Evolutionary conservation across 768 basidiomycete species (phyloP).

Genomic region (Leccinum fibrillosum): DNA sequence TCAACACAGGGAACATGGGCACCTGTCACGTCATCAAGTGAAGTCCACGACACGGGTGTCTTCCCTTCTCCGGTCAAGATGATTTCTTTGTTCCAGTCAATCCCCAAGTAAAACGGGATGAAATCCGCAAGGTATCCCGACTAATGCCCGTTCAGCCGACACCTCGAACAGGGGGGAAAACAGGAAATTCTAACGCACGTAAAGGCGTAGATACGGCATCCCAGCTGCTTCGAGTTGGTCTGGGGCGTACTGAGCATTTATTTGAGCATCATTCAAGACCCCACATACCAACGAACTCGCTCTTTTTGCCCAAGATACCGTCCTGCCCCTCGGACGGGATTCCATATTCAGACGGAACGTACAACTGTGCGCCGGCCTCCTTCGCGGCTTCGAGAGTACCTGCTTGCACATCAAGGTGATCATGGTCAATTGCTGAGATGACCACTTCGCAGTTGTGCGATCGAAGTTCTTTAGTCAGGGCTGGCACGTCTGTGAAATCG

Average conservation of each 20-base stretch:
- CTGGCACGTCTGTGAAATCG: constrained; percentile 9
- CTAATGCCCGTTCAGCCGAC: constrained; percentile 4
- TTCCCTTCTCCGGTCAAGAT: constrained; percentile 21
- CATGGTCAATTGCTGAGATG: constrained; percentile 24
- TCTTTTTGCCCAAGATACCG: constrained; percentile 16
- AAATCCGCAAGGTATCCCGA: constrained; percentile 23
- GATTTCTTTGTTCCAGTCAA: constrained; percentile 12
- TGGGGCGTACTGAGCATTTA: background rate
- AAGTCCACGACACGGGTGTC: constrained; percentile 22
- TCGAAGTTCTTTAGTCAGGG: constrained; percentile 13
- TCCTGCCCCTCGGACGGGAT: constrained; percentile 20
- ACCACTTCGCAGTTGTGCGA: constrained; percentile 24
- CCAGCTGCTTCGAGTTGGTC: constrained; percentile 13
- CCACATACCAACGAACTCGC: constrained; percentile 14
- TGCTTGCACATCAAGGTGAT: constrained; percentile 19
- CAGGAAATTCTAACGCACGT: constrained; percentile 10
- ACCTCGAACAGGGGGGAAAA: background rate
- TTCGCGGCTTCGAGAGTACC: constrained; percentile 29
- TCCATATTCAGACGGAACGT: constrained; percentile 31
- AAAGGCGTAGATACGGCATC: constrained; percentile 19
- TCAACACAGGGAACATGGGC: background rate
- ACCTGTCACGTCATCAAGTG: constrained; percentile 23
- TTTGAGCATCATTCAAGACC: background rate
- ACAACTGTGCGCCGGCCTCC: constrained; percentile 26
- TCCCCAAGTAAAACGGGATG: constrained; percentile 22